These are phyloP conservation scores for Hirschfeldia incana DNA, from an alignment of 345 rosid species.

Conservation along the genomic window DNA sequence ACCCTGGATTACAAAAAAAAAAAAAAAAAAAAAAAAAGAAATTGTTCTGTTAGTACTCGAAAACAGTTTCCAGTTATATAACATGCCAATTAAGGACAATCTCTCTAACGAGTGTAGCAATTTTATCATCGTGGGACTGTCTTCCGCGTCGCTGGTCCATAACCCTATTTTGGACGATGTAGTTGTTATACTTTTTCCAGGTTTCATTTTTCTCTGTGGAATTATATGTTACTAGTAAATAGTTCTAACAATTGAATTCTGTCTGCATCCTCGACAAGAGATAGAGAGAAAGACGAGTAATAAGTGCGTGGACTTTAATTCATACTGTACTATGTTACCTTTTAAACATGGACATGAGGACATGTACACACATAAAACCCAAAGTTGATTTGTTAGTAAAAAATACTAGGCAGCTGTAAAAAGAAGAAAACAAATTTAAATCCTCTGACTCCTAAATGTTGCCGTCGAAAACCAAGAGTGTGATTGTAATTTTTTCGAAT, in stretches of 20 bases:
- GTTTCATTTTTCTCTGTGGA: neutral
- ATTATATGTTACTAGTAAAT: neutral
- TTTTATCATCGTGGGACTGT: neutral
- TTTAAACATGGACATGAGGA: neutral
- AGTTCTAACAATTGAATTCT: neutral
- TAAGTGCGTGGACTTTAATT: neutral
- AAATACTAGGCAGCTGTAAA: neutral
- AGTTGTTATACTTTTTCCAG: neutral
- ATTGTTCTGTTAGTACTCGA: neutral
- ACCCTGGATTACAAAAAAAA: too few relatives aligned
- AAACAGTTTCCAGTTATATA: neutral
- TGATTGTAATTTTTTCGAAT: neutral
- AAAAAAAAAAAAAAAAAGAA: neutral
- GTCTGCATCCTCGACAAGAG: neutral
- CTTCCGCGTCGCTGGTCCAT: slow-evolving; percentile 22
- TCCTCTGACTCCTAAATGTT: neutral
- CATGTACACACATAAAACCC: neutral
- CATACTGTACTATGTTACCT: neutral
- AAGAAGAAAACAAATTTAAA: neutral
- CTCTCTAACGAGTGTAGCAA: neutral
- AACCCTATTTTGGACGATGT: neutral
- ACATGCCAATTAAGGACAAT: neutral
- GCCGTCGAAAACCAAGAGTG: neutral
- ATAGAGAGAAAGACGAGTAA: neutral
- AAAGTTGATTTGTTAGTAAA: neutral